Conservation (phyloP, 108 stramenopile genomes). For the Schizochytrium sp. region DNA sequence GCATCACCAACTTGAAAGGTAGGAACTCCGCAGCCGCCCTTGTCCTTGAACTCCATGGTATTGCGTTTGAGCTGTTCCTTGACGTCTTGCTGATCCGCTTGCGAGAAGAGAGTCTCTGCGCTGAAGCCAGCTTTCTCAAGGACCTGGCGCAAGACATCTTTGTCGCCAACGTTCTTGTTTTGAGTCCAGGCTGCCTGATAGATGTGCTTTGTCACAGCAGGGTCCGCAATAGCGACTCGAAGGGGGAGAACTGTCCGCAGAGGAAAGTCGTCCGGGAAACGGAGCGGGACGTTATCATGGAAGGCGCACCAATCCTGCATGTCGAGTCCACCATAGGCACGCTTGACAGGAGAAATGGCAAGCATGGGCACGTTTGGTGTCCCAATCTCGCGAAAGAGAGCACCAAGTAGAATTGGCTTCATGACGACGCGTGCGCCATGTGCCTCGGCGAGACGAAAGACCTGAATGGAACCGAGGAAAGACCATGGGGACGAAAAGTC, state of each 20-base stretch:
- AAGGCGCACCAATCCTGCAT: not conserved
- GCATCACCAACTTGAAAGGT: not conserved
- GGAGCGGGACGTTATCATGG: not conserved
- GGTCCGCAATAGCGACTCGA: not conserved
- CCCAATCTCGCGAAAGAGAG: not conserved
- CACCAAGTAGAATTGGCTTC: not conserved
- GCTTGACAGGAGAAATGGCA: not conserved
- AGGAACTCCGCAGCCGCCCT: not conserved
- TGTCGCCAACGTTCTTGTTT: not conserved
- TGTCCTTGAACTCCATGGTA: not conserved
- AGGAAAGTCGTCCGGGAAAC: not conserved
- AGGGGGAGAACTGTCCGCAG: not conserved
- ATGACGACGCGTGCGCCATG: not conserved
- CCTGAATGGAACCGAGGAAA: not conserved
- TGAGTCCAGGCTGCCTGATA: not conserved
- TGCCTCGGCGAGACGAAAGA: not conserved
- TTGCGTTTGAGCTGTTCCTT: not conserved
- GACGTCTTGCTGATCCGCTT: not conserved
- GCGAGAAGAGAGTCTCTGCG: not conserved
- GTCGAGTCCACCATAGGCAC: not conserved
- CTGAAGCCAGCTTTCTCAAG: not conserved
- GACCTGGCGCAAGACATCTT: not conserved
- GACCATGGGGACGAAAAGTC: conserved; percentile 8
- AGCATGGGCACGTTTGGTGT: conserved; percentile 12
- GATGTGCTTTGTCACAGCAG: not conserved